Evolutionary conservation across 1,284 basidiomycete species (phyloP).

Genomic region (Ustilago shanxiensis): DNA sequence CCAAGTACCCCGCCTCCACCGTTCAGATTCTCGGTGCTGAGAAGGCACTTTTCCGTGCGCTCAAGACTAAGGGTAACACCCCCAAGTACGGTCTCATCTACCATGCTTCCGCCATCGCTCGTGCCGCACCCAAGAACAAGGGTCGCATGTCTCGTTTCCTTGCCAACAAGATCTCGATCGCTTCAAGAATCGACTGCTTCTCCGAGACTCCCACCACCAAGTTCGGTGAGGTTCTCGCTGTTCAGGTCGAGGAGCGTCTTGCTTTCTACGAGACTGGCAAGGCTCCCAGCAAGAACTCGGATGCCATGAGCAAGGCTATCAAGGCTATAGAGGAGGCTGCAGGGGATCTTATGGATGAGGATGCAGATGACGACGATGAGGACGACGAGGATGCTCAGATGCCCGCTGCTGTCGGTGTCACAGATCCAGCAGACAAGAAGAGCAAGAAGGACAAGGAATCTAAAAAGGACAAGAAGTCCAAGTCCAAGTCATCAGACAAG

Average conservation of each 20-base stretch:
- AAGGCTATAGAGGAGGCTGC: conserved; percentile 81
- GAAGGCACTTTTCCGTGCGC: conserved; percentile 95
- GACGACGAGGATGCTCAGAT: conserved; percentile 74
- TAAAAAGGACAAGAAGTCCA: conserved; percentile 79
- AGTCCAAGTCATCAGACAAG: conserved; percentile 52
- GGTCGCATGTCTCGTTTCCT: conserved; percentile 83
- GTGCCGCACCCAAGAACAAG: conserved; percentile 95
- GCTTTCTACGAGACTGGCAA: conserved; percentile 83
- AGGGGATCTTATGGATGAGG: conserved; percentile 79
- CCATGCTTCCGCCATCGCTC: conserved; percentile 84
- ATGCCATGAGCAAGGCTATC: conserved; percentile 83
- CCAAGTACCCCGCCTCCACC: conserved; percentile 98
- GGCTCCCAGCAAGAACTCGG: conserved; percentile 67
- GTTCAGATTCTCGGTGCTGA: conserved; percentile 98
- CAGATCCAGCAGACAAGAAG: conserved; percentile 58
- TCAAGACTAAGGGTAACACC: conserved; percentile 99
- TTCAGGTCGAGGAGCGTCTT: conserved; percentile 95
- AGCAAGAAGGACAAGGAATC: conserved; percentile 77
- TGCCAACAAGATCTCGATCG: conserved; percentile 99
- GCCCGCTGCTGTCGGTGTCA: conserved; percentile 69
- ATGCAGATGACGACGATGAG: conserved; percentile 74
- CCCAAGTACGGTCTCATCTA: conserved; percentile 80
- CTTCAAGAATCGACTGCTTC: conserved; percentile 97
- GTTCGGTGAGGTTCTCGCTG: conserved; percentile 92
- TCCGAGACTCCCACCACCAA: conserved; percentile 86